Evolutionary conservation across 441 rosid species (phyloP).

Genomic region (Pelargonium australe): DNA sequence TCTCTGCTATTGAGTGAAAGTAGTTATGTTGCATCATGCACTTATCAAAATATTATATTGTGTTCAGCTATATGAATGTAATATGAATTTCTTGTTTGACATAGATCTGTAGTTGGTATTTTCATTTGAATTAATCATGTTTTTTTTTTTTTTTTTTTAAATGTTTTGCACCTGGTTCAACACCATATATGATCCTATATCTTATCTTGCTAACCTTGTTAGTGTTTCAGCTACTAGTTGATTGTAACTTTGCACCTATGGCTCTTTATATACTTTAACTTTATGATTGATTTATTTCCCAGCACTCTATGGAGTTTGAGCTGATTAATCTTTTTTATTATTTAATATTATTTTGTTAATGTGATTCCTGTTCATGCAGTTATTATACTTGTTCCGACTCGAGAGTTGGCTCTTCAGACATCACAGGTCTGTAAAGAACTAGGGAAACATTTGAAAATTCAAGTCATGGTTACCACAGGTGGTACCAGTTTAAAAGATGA

Average conservation of each 20-base stretch:
- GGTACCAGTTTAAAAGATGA: conserved; percentile 98
- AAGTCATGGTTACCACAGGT: conserved; percentile 97
- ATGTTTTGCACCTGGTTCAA: not conserved
- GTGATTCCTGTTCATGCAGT: conserved; percentile 35
- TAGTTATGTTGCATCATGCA: not conserved
- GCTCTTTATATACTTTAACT: not conserved
- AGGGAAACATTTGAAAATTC: conserved; percentile 86
- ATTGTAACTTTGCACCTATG: not conserved
- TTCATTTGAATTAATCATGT: not conserved
- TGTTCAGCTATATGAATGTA: too few relatives aligned
- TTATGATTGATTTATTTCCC: not conserved
- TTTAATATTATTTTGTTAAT: not conserved
- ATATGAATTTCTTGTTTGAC: too few relatives aligned
- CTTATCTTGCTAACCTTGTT: not conserved
- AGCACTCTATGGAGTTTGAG: not conserved
- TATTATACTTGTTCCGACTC: conserved; percentile 91
- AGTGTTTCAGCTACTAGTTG: not conserved
- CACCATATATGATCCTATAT: not conserved
- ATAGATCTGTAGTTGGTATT: not conserved
- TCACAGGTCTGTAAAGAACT: conserved; percentile 98
- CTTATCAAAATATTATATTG: not conserved
- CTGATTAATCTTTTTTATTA: not conserved
- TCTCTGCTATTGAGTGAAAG: not conserved
- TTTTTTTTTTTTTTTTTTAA: too few relatives aligned
- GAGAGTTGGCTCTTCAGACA: conserved; percentile 95